Conservation (phyloP, 306 rosid genomes). For the Coriaria nepalensis region DNA sequence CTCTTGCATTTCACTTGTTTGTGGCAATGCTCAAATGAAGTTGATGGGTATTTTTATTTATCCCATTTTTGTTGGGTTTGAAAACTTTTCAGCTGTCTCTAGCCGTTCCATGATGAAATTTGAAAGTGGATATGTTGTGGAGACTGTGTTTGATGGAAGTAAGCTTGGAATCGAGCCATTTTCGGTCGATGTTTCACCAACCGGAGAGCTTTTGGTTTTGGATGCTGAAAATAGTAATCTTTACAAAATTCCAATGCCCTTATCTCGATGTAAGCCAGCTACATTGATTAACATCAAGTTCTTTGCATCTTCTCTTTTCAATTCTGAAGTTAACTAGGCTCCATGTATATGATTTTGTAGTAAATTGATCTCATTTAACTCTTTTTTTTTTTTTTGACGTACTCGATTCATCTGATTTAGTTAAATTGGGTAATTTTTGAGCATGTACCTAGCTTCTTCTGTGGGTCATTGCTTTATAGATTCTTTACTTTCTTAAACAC, state of each 20-base stretch:
- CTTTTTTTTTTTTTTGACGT: no score
- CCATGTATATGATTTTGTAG: not conserved
- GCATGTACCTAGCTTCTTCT: no score
- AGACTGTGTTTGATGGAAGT: constrained; percentile 87
- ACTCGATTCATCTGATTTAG: constrained; percentile 1
- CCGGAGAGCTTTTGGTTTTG: constrained; percentile 72
- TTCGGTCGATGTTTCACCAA: constrained; percentile 52
- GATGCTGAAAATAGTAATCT: constrained; percentile 87
- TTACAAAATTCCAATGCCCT: constrained; percentile 59
- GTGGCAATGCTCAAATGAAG: constrained; percentile 9
- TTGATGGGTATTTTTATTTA: constrained; percentile 2
- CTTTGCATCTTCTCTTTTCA: constrained; percentile 3
- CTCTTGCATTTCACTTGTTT: constrained; percentile 2
- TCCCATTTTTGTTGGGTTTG: constrained; percentile 12
- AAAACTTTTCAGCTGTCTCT: constrained; percentile 38
- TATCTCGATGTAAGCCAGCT: constrained; percentile 54
- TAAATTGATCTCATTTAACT: no score
- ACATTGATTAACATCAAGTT: no score
- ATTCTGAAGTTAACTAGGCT: not conserved
- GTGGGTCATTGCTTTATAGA: not conserved
- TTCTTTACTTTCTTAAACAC: constrained; percentile 27
- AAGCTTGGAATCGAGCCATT: constrained; percentile 88
- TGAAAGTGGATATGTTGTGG: constrained; percentile 79
- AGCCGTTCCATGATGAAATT: constrained; percentile 88
- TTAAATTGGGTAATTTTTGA: no score